These are phyloP conservation scores for Xylariaceae sp. DNA, from an alignment of 2,329 filamentous ascomycete genomes.

Conservation along the genomic window DNA sequence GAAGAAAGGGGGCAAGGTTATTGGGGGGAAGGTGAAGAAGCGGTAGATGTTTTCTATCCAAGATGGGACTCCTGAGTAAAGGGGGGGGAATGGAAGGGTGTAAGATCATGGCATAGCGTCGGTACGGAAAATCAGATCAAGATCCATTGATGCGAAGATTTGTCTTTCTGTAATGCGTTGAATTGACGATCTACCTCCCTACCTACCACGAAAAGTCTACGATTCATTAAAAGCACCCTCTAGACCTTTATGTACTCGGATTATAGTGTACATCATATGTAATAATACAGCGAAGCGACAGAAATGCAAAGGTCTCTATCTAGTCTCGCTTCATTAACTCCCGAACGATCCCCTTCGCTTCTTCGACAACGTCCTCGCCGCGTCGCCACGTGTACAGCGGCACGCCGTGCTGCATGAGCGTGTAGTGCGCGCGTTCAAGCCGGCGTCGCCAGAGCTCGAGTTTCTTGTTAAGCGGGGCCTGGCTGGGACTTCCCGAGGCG, in stretches of 20 bases:
- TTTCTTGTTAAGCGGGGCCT: slow-evolving; percentile 53
- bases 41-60: background rate
- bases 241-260: no score
- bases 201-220: no score
- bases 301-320: background rate
- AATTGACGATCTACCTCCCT: no score
- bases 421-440: slow-evolving; percentile 57
- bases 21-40: background rate
- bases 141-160: no score
- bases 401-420: slow-evolving; percentile 60
- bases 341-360: slow-evolving; percentile 61
- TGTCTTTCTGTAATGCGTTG: no score
- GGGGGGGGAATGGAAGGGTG: background rate
- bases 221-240: no score
- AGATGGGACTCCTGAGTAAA: background rate
- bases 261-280: background rate
- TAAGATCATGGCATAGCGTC: background rate
- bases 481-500: slow-evolving; percentile 19
- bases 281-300: background rate
- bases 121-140: background rate
- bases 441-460: slow-evolving; percentile 67
- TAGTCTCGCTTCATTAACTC: slow-evolving; percentile 45
- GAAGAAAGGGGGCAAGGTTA: slow-evolving; percentile 24
- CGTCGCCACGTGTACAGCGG: slow-evolving; percentile 67
- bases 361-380: slow-evolving; percentile 63